Conservation (phyloP, 108 stramenopile species). For the Epipyxis sp. region DNA sequence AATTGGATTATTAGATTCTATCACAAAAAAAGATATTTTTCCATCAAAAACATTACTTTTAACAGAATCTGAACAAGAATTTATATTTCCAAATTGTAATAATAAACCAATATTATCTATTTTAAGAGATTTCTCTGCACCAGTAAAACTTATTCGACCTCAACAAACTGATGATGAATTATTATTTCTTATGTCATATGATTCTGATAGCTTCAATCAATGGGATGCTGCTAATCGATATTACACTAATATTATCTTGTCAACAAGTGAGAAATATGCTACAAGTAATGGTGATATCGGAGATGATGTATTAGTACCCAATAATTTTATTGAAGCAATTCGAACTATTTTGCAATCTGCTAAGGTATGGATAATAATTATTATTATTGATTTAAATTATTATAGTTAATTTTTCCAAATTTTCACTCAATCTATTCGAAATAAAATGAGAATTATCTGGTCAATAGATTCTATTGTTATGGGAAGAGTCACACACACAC, state of each 20-base stretch:
- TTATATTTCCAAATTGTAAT: conserved; percentile 65
- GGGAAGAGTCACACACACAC: no score
- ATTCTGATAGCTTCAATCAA: conserved; percentile 86
- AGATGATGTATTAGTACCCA: no score
- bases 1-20: conserved; percentile 78
- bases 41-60: conserved; percentile 74
- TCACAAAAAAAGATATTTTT: conserved; percentile 66
- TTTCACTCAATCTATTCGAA: no score
- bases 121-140: conserved; percentile 85
- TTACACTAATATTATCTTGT: background rate
- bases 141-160: conserved; percentile 71
- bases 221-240: conserved; percentile 76
- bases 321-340: conserved; percentile 4
- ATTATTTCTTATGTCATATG: conserved; percentile 73
- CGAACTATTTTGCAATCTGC: conserved; percentile 9
- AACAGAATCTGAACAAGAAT: conserved; percentile 72
- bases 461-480: no score
- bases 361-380: conserved; percentile 41
- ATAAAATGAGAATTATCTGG: no score
- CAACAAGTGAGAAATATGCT: background rate
- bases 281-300: no score
- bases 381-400: conserved; percentile 51
- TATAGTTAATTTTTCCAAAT: no score
- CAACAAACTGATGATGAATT: conserved; percentile 62
- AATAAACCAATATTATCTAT: conserved; percentile 76